phyloP scores from a whole-genome alignment of 2,329 filamentous ascomycete genomes.

The Hortaea werneckii region DNA sequence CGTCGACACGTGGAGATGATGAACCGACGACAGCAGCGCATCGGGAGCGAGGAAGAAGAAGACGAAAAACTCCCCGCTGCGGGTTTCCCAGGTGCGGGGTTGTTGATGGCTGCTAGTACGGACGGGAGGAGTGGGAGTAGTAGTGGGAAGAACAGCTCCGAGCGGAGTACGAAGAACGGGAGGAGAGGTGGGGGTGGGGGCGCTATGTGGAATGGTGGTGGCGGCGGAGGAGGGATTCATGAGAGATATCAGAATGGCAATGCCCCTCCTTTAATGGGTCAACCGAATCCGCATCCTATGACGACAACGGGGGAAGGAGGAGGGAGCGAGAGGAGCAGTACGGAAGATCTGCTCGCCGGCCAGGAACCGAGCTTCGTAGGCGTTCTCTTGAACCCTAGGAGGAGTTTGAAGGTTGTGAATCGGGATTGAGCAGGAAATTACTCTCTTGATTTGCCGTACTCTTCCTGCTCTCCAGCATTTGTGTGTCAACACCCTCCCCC shows the following conservation, averaged over 20 bases:
- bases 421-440: conserved; percentile 37
- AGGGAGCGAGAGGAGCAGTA: conserved; percentile 38
- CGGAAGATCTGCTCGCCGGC: conserved; percentile 49
- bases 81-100: conserved; percentile 18
- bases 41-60: too few relatives aligned
- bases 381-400: conserved; percentile 53
- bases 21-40: conserved; percentile 45
- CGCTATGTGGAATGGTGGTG: conserved; percentile 11
- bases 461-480: too few relatives aligned
- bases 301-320: conserved; percentile 22
- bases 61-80: conserved; percentile 20
- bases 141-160: conserved; percentile 14
- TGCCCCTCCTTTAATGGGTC: too few relatives aligned
- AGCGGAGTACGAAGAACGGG: conserved; percentile 25
- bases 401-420: conserved; percentile 62
- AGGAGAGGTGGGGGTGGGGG: conserved; percentile 19
- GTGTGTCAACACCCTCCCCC: too few relatives aligned
- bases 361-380: conserved; percentile 63
- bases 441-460: too few relatives aligned
- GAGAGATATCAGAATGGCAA: conserved; percentile 6
- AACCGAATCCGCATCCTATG: too few relatives aligned
- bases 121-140: not conserved
- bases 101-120: not conserved
- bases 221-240: conserved; percentile 15
- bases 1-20: conserved; percentile 55